These are phyloP conservation scores for Allium fistulosum DNA, from an alignment of 106 monocot genomes.

Conservation along the genomic window DNA sequence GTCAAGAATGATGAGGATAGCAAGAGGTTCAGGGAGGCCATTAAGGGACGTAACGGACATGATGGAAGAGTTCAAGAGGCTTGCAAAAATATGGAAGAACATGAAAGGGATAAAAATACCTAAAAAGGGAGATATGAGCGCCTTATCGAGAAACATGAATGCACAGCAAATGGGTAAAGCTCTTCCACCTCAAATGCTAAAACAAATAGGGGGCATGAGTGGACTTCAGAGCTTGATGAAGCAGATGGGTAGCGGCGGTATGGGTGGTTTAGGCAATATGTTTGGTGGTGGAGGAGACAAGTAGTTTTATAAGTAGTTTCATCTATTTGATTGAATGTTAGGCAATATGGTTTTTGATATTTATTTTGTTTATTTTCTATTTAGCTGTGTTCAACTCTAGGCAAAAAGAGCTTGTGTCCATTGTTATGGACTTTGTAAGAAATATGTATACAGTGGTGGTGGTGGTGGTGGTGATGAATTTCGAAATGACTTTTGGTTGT, in stretches of 20 bases:
- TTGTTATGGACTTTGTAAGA: no score
- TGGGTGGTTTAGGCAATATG: conserved; percentile 43
- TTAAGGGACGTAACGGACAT: conserved; percentile 68
- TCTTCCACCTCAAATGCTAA: conserved; percentile 81
- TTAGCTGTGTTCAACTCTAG: no score
- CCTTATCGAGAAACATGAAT: conserved; percentile 80
- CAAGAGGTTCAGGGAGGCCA: conserved; percentile 64
- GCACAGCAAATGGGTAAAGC: conserved; percentile 95
- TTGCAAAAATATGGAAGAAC: conserved; percentile 89
- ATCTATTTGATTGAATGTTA: no score
- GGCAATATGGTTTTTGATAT: no score
- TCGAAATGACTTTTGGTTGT: no score
- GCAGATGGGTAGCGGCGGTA: conserved; percentile 86
- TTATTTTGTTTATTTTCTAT: no score
- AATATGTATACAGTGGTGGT: no score
- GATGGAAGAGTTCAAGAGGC: conserved; percentile 90
- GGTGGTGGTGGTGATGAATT: no score
- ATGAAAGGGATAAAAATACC: conserved; percentile 99
- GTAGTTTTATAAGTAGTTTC: conserved; percentile 2
- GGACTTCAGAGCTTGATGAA: conserved; percentile 92
- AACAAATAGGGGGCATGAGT: conserved; percentile 89
- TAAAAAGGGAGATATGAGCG: conserved; percentile 96
- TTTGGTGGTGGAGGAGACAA: conserved; percentile 38
- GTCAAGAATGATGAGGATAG: conserved; percentile 77
- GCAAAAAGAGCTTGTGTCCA: no score